These are phyloP conservation scores for Apostasia shenzhenica DNA, from an alignment of 106 monocot species.

Conservation along the genomic window DNA sequence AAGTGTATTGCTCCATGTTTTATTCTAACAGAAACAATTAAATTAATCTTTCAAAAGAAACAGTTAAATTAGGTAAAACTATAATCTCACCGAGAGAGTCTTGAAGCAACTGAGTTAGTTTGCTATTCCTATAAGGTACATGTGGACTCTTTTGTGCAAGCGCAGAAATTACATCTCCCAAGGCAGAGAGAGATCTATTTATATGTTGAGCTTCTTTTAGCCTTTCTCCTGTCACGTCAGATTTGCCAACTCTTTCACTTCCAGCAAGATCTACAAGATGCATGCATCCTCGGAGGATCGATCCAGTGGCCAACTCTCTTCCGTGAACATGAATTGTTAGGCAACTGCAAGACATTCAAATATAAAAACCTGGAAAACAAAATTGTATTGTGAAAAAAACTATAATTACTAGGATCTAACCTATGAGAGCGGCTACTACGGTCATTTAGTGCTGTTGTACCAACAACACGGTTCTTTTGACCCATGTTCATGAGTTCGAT, in stretches of 20 bases:
- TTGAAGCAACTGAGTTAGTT: constrained; percentile 55
- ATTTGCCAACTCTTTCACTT: constrained; percentile 56
- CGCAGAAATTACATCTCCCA: constrained; percentile 50
- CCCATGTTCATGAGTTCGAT: constrained; percentile 52
- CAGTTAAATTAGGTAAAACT: background rate
- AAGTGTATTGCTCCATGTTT: too few relatives aligned
- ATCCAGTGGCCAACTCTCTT: constrained; percentile 33
- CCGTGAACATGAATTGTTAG: constrained; percentile 55
- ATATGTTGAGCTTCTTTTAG: constrained; percentile 55
- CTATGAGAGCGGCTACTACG: constrained; percentile 60
- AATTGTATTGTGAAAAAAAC: background rate
- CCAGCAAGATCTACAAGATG: constrained; percentile 58
- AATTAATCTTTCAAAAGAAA: background rate
- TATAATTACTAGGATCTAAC: constrained; percentile 5
- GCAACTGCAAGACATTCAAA: constrained; percentile 26
- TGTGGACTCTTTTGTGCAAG: constrained; percentile 55
- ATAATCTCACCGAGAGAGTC: constrained; percentile 44
- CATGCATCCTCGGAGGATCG: constrained; percentile 38
- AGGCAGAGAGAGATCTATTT: constrained; percentile 55
- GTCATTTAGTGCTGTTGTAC: constrained; percentile 51
- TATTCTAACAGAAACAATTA: too few relatives aligned
- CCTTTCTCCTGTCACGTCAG: constrained; percentile 49
- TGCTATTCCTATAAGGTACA: constrained; percentile 60
- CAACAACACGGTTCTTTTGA: constrained; percentile 41
- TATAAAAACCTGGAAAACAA: background rate